Evolutionary conservation across 176 grass and related monocot genomes (phyloP), one percentile per base, ranked within the genome.

Genomic region (Cocos nucifera): DNA sequence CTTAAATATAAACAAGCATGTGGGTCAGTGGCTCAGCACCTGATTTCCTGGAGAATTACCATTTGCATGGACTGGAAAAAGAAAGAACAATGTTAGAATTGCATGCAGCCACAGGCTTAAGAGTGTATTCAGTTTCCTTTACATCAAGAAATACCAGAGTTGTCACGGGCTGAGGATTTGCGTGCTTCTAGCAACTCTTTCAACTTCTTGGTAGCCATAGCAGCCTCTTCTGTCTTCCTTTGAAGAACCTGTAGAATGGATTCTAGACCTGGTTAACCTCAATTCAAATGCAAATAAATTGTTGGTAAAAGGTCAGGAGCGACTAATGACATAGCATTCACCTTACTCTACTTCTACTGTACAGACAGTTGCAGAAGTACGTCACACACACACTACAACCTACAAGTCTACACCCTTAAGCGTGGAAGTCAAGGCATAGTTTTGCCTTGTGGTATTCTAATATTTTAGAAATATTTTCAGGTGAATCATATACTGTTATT

Each of bases 141-240:
- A 44, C 10, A 12, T 44, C 6, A 1, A 75, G 55, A 77, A 0
- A 25, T 67, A 93, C 94, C 84, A 68, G 88, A 80, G 76, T 63
- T 81, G 32, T 86, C 94, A 64, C 82, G 84, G n/a, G 73, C 52
- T 22, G 88, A 79, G 66, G 87, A 92, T 81, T 98, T 92, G 17
- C 94, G 85, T 74, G 88, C 85, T 85, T 98, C 94, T 56, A 98
- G 74, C 79, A 98, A 73, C 77, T 98, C 94, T 80, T 98, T 98
- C 60, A 98, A 57, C 66, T 80, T 92, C 84, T 98, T 98, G 17
- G 94, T 93, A 64, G 94, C 88, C 84, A 98, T 93, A 50, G 94
- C 94, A 22, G 94, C 94, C 69, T 98, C 94, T 80, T 98, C 94
- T 17, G 94, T 86, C 67, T 98, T 98, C 75, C 94, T 92, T 18